phyloP scores from a whole-genome alignment of 768 basidiomycete species.

The Suillus decipiens region DNA sequence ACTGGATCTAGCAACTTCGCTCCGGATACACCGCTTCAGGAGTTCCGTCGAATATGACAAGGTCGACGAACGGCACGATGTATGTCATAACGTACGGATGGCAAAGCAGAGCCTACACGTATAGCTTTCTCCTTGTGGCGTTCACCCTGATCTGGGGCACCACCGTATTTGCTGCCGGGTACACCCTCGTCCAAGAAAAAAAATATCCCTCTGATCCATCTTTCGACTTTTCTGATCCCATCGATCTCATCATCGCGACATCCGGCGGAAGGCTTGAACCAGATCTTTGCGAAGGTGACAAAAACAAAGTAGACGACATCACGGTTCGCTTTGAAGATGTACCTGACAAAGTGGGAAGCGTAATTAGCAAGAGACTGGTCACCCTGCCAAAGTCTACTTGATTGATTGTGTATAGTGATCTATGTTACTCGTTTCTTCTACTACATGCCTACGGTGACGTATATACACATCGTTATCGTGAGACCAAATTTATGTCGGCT shows the following conservation, averaged over 20 bases:
- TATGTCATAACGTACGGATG: slow-evolving; percentile 12
- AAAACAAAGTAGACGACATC: background rate
- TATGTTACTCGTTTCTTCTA: too few species aligned
- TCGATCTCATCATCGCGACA: slow-evolving; percentile 5
- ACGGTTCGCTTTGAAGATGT: background rate
- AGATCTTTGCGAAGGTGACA: background rate
- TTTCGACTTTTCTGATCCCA: slow-evolving; percentile 11
- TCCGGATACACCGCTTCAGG: slow-evolving; percentile 9
- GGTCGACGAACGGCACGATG: slow-evolving; percentile 8
- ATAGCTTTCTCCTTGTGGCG: slow-evolving; percentile 4
- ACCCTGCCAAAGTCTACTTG: background rate
- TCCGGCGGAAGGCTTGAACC: slow-evolving; percentile 3
- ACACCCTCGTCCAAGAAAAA: slow-evolving; percentile 5
- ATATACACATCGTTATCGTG: too few species aligned
- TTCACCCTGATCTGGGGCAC: background rate
- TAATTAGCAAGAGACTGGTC: background rate
- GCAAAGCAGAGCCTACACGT: background rate
- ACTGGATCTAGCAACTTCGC: slow-evolving; percentile 7
- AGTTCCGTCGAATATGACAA: slow-evolving; percentile 6
- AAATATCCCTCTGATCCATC: background rate
- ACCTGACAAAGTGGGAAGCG: background rate
- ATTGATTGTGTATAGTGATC: background rate
- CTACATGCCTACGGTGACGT: too few species aligned
- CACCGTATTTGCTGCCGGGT: slow-evolving; percentile 4
- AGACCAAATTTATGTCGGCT: too few species aligned